A percentile compares a stretch with the other conserved stretches of the same genome.
Conservation (phyloP, 2,329 filamentous ascomycete genomes). For the Pseudogymnoascus sp. region DNA sequence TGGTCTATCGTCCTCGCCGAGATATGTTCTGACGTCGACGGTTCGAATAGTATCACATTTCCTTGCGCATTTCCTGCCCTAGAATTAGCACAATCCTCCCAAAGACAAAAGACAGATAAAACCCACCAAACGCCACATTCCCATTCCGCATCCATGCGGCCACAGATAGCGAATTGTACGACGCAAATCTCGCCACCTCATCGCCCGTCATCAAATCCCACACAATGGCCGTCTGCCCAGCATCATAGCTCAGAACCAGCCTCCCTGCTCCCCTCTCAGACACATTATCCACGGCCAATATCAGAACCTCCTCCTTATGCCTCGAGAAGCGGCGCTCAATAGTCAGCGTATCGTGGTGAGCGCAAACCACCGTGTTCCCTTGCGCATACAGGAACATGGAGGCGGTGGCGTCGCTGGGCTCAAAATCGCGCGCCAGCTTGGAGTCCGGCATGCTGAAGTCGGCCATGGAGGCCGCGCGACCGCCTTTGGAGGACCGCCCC, state of each 20-base stretch:
- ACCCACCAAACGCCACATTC: conserved; percentile 88
- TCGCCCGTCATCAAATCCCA: conserved; percentile 93
- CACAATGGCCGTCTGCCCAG: conserved; percentile 83
- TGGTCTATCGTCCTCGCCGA: conserved; percentile 84
- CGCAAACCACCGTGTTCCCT: conserved; percentile 72
- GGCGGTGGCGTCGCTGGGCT: conserved; percentile 84
- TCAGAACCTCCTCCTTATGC: conserved; percentile 74
- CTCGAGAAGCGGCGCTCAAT: conserved; percentile 80
- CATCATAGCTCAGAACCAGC: conserved; percentile 88
- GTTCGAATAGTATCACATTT: conserved; percentile 90
- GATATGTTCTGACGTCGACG: conserved; percentile 84
- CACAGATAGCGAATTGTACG: conserved; percentile 77
- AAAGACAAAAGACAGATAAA: neutral
- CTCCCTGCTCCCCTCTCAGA: conserved; percentile 81
- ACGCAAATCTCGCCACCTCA: conserved; percentile 84
- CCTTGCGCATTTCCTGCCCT: conserved; percentile 77
- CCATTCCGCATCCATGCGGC: conserved; percentile 96
- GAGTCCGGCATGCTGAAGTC: conserved; percentile 48
- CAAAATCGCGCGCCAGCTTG: conserved; percentile 54
- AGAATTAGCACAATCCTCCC: conserved; percentile 15
- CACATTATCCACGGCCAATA: conserved; percentile 84
- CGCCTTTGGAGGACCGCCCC: conserved; percentile 45
- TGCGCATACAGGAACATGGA: conserved; percentile 87
- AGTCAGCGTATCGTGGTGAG: conserved; percentile 86
- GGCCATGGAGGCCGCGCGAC: conserved; percentile 37